Conservation (phyloP, 208 protist species). For the Herpetomonas samuelpessoai region DNA sequence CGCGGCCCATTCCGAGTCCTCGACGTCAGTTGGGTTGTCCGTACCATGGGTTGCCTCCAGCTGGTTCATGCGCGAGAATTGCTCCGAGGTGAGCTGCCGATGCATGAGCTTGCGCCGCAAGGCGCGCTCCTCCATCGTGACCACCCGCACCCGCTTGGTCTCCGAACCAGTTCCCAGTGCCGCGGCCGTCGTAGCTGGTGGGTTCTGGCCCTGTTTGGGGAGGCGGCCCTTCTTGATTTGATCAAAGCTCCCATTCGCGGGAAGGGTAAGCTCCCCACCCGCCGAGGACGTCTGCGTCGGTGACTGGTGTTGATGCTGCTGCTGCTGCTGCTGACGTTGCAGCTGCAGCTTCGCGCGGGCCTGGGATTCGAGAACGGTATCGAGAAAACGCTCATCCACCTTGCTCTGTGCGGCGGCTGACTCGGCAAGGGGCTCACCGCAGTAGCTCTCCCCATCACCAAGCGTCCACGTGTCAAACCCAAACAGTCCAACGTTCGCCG, state of each 20-base stretch:
- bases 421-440: slow-evolving; percentile 9
- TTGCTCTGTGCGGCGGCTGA: not conserved
- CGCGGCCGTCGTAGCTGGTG: not conserved
- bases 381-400: not conserved
- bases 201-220: too few relatives aligned
- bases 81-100: not conserved
- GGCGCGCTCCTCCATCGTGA: not conserved
- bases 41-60: not conserved
- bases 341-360: not conserved
- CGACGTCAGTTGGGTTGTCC: not conserved
- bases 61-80: too few relatives aligned
- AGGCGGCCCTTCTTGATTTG: too few relatives aligned
- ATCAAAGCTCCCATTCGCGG: too few relatives aligned
- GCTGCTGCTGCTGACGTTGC: not conserved
- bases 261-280: not conserved
- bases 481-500: slow-evolving; percentile 32
- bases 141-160: not conserved
- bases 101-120: not conserved
- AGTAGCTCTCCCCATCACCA: slow-evolving; percentile 21
- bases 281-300: not conserved
- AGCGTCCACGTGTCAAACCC: slow-evolving; percentile 40
- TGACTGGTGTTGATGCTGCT: not conserved
- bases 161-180: not conserved
- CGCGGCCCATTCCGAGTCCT: not conserved
- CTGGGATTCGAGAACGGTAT: slow-evolving; percentile 3